Conservation (phyloP, 192 early-diverging fungal species). For the Martensiomyces pterosporus region DNA sequence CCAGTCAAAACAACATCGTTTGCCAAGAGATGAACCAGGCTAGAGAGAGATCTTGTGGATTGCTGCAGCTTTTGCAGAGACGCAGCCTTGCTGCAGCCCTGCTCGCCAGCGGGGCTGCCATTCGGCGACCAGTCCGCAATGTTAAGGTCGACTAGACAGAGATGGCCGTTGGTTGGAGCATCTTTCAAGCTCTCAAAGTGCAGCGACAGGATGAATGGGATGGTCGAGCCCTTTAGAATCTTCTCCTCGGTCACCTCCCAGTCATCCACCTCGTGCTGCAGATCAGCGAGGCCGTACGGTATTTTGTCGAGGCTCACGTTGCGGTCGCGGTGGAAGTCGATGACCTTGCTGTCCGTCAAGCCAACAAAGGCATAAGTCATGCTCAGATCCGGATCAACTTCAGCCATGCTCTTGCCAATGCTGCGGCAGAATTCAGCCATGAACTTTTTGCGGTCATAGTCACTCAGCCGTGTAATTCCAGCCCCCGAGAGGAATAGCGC, state of each 20-base stretch:
- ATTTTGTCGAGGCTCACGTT: conserved; percentile 21
- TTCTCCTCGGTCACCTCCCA: conserved; percentile 37
- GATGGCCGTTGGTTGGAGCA: conserved; percentile 35
- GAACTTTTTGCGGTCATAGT: conserved; percentile 38
- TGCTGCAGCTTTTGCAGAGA: conserved; percentile 19
- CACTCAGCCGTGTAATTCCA: conserved; percentile 29
- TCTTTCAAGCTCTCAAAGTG: conserved; percentile 45
- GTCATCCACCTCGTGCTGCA: conserved; percentile 50
- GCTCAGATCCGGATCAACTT: conserved; percentile 39
- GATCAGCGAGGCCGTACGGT: conserved; percentile 22
- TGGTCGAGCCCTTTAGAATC: conserved; percentile 36
- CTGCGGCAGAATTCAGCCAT: conserved; percentile 26
- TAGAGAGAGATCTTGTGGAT: conserved; percentile 25
- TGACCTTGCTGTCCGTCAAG: conserved; percentile 36
- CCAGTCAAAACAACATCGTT: conserved; percentile 39
- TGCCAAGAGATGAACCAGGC: conserved; percentile 32
- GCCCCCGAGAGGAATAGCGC: conserved; percentile 44
- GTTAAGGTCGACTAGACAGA: conserved; percentile 40
- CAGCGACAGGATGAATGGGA: conserved; percentile 46
- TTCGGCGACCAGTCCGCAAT: conserved; percentile 30
- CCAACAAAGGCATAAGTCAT: conserved; percentile 51
- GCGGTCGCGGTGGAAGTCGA: conserved; percentile 43
- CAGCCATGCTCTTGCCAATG: conserved; percentile 32
- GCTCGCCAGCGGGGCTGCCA: not conserved
- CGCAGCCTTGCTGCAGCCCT: not conserved